Evolutionary conservation across 2,329 filamentous ascomycete species (phyloP), one percentile per base, ranked within the genome.

Genomic region (Exophiala calicioides): DNA sequence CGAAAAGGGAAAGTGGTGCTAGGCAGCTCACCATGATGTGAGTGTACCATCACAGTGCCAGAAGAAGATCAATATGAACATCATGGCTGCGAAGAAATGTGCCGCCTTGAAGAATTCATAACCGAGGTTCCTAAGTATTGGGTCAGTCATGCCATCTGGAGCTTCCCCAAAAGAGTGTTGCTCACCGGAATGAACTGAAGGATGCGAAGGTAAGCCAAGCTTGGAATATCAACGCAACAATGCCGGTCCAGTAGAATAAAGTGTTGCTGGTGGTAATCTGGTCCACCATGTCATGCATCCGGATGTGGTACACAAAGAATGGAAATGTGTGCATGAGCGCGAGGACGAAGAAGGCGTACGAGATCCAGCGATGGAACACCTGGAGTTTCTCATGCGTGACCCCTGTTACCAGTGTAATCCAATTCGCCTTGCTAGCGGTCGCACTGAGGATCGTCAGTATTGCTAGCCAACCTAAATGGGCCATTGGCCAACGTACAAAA

Each of bases 71-170:
- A 82, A 38, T 13, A 81, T 64, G 55, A 82, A 83, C 1, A 80
- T 55, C 3, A 77, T 52, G 0, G 74, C 78, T 3, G 72, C 71
- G 15, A 78, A 46, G 49, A 76, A 72, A 56, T 83, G 80, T 0
- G 75, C 73, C 3, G 68, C 69, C 55, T 82, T 82, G 73, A 83
- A 83, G 57, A 80, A 77, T 53, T 84, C 80, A 58, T 83, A 82
- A 53, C 66, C 75, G 1, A 73, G 68, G 41, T 76, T 74, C 3
- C 78, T 79, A 34, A 19, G 8, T 18, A 8, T 13, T 3, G 8
- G 55, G n/a, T 41, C 13, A 58, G 27, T 3, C 5, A 8, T 15
- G n/a, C 15, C 9, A 8, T 21, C 8, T 8, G 3, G n/a, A 12
- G 18, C 29, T 3, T 10, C 38, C 19, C 7, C 12, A 15, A 12